A percentile compares a stretch with the other conserved stretches of the same genome.
These are phyloP conservation scores for Dipteronia dyeriana DNA, from an alignment of 345 rosid genomes.

Conservation along the genomic window DNA sequence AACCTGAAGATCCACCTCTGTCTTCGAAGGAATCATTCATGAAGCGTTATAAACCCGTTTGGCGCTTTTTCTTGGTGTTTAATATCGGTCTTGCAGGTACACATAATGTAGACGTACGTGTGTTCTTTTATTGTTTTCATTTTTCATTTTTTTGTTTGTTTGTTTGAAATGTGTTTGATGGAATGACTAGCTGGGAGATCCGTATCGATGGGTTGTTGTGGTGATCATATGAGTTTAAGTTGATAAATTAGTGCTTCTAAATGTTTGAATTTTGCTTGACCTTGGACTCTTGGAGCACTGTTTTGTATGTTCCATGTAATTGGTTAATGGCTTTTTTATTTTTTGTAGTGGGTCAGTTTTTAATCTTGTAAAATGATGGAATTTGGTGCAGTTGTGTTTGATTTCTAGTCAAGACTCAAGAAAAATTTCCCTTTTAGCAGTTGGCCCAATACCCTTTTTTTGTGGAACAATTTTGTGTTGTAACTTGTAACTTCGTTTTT, in stretches of 20 bases:
- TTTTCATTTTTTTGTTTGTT: slow-evolving; percentile 3
- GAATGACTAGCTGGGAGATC: slow-evolving; percentile 27
- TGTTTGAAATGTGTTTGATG: slow-evolving; percentile 40
- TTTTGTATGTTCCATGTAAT: too few relatives aligned
- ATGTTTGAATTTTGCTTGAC: too few relatives aligned
- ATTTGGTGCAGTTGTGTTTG: not conserved
- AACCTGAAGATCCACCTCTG: slow-evolving; percentile 27
- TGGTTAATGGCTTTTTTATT: not conserved
- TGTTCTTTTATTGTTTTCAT: too few relatives aligned
- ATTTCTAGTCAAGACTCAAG: not conserved
- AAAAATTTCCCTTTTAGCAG: not conserved
- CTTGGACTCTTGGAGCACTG: too few relatives aligned
- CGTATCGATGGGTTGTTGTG: not conserved
- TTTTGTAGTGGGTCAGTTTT: not conserved
- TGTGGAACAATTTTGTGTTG: not conserved
- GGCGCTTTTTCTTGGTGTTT: slow-evolving; percentile 67
- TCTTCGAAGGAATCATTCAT: slow-evolving; percentile 33
- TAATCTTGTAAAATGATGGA: not conserved
- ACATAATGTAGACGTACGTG: too few relatives aligned
- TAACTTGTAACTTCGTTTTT: not conserved
- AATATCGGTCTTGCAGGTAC: slow-evolving; percentile 80
- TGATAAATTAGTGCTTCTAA: not conserved
- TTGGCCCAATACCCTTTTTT: not conserved
- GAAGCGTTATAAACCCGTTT: slow-evolving; percentile 43
- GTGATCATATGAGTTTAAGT: not conserved